A percentile compares a stretch with the other conserved stretches of the same genome.
These are phyloP conservation scores for Platanthera zijinensis DNA, from an alignment of 106 monocot genomes.

Conservation along the genomic window DNA sequence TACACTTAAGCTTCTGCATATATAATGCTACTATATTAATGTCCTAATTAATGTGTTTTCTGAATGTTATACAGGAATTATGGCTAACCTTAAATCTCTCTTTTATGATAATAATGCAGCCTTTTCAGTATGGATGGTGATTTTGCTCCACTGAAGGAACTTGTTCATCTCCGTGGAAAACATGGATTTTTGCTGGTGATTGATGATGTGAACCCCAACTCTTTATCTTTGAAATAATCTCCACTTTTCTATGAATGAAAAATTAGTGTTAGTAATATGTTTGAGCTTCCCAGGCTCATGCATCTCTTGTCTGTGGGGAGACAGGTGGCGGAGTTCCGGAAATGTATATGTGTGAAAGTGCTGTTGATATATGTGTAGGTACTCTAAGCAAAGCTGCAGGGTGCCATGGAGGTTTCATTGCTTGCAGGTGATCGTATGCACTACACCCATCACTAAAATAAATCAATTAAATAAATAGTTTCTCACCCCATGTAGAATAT, in stretches of 20 bases:
- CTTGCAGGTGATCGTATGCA: conserved; percentile 54
- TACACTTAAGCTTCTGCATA: neutral
- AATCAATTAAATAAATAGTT: neutral
- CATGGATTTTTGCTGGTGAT: conserved; percentile 74
- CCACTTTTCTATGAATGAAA: neutral
- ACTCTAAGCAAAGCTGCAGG: conserved; percentile 87
- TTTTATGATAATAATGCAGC: conserved; percentile 34
- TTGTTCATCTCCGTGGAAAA: conserved; percentile 59
- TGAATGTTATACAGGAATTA: neutral
- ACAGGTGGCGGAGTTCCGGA: conserved; percentile 85
- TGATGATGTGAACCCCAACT: conserved; percentile 69
- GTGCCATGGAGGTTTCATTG: conserved; percentile 91
- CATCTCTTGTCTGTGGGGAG: conserved; percentile 84
- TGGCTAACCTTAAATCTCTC: neutral
- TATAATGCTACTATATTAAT: neutral
- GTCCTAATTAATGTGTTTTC: neutral
- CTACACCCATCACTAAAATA: neutral
- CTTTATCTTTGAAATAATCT: neutral
- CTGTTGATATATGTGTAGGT: conserved; percentile 83
- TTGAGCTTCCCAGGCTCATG: conserved; percentile 61
- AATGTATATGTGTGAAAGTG: conserved; percentile 64
- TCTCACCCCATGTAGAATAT: neutral
- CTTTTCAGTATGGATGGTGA: conserved; percentile 99
- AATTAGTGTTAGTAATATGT: neutral
- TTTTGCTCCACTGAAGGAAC: conserved; percentile 71